Evolutionary conservation across 805 yeast genomes (phyloP).

Genomic region (Saccharomycopsis capsularis): DNA sequence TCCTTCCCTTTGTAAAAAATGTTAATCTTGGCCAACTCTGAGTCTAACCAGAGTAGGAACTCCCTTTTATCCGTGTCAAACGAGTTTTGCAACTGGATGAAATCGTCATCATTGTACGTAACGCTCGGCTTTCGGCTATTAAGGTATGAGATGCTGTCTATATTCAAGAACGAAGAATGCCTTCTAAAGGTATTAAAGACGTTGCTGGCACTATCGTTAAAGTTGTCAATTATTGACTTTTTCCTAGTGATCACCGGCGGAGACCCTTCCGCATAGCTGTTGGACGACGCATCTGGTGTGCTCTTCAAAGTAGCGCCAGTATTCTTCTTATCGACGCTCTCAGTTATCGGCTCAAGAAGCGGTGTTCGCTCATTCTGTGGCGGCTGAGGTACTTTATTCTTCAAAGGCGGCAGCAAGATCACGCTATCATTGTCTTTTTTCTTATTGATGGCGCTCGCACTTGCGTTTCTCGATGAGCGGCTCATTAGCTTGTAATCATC

Average conservation of each 20-base stretch:
- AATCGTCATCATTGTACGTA: background rate
- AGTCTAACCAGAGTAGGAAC: slow-evolving; percentile 63
- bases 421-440: background rate
- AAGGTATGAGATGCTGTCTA: background rate
- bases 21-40: slow-evolving; percentile 54
- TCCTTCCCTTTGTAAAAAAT: slow-evolving; percentile 56
- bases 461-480: background rate
- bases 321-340: background rate
- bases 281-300: background rate
- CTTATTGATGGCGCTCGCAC: background rate
- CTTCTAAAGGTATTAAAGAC: slow-evolving; percentile 7
- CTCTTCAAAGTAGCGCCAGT: background rate
- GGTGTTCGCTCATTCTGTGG: slow-evolving; percentile 19
- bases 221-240: slow-evolving; percentile 25
- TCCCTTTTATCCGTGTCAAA: slow-evolving; percentile 34
- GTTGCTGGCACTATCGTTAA: slow-evolving; percentile 22
- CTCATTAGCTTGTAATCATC: background rate
- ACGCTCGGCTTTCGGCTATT: background rate
- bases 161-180: slow-evolving; percentile 3
- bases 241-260: slow-evolving; percentile 16
- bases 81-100: slow-evolving; percentile 16
- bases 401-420: background rate
- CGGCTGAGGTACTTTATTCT: background rate
- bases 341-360: slow-evolving; percentile 9
- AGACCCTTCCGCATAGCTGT: background rate